Conservation (phyloP, 345 rosid genomes). For the Raphanus raphanistrum region DNA sequence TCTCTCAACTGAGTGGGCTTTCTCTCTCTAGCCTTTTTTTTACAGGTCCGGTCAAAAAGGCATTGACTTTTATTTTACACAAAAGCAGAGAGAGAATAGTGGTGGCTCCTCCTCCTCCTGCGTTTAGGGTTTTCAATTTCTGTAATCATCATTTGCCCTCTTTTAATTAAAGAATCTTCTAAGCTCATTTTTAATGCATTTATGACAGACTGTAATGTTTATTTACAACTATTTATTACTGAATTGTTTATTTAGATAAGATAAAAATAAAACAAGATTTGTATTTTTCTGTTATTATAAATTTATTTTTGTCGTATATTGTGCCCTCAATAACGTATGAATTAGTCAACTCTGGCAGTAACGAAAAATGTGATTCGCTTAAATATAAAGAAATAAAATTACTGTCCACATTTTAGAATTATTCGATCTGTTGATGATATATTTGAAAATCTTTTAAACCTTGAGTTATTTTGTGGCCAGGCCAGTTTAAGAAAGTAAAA, state of each 20-base stretch:
- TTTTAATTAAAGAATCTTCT: not conserved
- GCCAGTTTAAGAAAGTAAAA: slow-evolving; percentile 15
- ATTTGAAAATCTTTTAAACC: not conserved
- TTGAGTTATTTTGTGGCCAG: not conserved
- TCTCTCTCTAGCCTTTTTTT: slow-evolving; percentile 20
- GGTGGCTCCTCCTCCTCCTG: slow-evolving; percentile 11
- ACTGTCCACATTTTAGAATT: not conserved
- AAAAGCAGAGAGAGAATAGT: slow-evolving; percentile 16
- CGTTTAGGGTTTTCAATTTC: slow-evolving; percentile 13
- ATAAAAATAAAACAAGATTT: not conserved
- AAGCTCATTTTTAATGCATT: slow-evolving; percentile 1
- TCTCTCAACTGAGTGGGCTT: slow-evolving; percentile 25
- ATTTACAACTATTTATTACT: not conserved
- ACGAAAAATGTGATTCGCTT: not conserved
- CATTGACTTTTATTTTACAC: slow-evolving; percentile 30
- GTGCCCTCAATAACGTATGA: slow-evolving; percentile 1
- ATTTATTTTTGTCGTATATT: slow-evolving; percentile 18
- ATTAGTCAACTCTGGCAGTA: slow-evolving; percentile 28
- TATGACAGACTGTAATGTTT: not conserved
- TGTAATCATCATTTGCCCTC: slow-evolving; percentile 7
- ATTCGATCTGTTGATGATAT: not conserved
- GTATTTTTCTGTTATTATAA: not conserved
- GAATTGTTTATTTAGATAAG: not conserved
- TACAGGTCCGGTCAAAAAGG: slow-evolving; percentile 27
- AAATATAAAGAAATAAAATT: not conserved